phyloP scores from a whole-genome alignment of 164 flowering plant species.

The Piper betle region DNA sequence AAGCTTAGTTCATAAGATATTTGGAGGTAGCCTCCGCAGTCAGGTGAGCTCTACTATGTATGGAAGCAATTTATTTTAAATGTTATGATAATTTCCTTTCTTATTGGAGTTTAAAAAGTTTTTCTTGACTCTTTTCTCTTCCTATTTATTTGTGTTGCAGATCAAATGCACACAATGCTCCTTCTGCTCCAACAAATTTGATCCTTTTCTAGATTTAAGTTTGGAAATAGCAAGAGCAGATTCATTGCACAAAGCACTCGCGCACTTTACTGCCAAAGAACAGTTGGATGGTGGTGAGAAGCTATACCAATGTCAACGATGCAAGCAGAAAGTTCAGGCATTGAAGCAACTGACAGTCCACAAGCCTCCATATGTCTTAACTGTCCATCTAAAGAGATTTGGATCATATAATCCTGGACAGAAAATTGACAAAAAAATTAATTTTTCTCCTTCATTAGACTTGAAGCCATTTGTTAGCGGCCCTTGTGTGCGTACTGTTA shows the following conservation, averaged over 20 bases:
- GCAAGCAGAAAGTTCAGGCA: slow-evolving; percentile 93
- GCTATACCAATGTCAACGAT: slow-evolving; percentile 74
- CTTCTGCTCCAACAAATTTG: slow-evolving; percentile 69
- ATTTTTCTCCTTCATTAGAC: slow-evolving; percentile 56
- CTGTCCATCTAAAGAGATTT: slow-evolving; percentile 88
- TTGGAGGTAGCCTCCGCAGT: slow-evolving; percentile 91
- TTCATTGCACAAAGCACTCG: slow-evolving; percentile 63
- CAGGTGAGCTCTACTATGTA: slow-evolving; percentile 37
- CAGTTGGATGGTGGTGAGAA: slow-evolving; percentile 82
- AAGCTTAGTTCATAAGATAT: slow-evolving; percentile 94
- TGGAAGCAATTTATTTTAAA: neutral
- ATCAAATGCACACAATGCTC: slow-evolving; percentile 87
- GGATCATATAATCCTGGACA: slow-evolving; percentile 50
- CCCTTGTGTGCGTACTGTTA: slow-evolving; percentile 49
- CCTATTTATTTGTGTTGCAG: slow-evolving; percentile 19
- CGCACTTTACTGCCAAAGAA: slow-evolving; percentile 65
- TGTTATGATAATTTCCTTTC: no score
- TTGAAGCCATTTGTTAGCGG: slow-evolving; percentile 76
- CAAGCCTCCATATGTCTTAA: slow-evolving; percentile 86
- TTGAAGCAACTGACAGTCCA: slow-evolving; percentile 75
- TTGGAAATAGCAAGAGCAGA: slow-evolving; percentile 81
- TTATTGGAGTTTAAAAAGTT: neutral
- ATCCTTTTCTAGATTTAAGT: slow-evolving; percentile 93
- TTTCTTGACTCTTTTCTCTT: neutral
- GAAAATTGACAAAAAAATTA: slow-evolving; percentile 70